phyloP scores from a whole-genome alignment of 179 eudicot genomes.

The Silene vulgaris region DNA sequence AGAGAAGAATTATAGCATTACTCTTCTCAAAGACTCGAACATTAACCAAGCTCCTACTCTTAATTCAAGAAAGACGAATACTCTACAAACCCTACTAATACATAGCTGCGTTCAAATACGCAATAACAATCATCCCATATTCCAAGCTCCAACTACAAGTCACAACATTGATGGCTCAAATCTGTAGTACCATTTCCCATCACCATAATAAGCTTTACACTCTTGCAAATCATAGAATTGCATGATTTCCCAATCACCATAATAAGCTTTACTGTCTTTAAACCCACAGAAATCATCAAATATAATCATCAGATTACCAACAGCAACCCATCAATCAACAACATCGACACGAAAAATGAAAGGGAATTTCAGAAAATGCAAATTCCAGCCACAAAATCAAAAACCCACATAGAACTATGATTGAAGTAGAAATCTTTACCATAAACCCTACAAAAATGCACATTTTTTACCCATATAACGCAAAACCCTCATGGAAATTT shows the following conservation, averaged over 20 bases:
- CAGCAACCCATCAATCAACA: neutral
- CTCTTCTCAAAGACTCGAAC: neutral
- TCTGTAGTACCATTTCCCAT: neutral
- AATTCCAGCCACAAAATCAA: neutral
- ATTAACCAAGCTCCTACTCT: neutral
- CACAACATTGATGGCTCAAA: neutral
- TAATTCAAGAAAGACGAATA: neutral
- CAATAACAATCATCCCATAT: neutral
- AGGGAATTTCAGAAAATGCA: neutral
- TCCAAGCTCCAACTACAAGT: neutral
- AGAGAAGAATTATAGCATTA: neutral
- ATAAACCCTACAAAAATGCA: neutral
- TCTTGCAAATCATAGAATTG: too few relatives aligned
- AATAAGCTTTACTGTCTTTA: too few relatives aligned
- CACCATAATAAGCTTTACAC: too few relatives aligned
- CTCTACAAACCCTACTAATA: neutral
- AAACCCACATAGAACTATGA: neutral
- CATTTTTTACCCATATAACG: neutral
- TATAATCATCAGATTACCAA: too few relatives aligned
- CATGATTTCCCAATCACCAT: too few relatives aligned
- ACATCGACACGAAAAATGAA: too few relatives aligned
- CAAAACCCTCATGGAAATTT: neutral
- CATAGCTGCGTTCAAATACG: neutral
- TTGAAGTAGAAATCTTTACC: neutral
- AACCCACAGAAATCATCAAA: too few relatives aligned